Percentiles rank a stretch among this genome's conserved stretches.
phyloP scores from a whole-genome alignment of 805 yeast species.

The Kodamaea neixiangensis region DNA sequence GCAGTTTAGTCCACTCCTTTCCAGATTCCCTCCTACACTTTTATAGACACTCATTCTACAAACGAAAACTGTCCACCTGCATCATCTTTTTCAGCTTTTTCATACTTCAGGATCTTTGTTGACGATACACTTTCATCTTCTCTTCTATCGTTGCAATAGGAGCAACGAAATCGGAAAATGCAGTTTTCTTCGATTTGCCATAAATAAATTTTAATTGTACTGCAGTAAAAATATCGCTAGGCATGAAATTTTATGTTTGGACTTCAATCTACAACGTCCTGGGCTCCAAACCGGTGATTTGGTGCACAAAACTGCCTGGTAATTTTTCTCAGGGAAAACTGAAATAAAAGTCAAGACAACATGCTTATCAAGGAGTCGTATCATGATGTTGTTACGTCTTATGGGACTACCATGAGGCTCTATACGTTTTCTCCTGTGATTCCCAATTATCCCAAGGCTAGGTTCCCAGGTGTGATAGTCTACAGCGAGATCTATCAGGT shows the following conservation, averaged over 20 bases:
- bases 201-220: neutral
- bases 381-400: constrained; percentile 65
- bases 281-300: no score
- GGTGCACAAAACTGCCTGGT: neutral
- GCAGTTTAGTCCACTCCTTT: neutral
- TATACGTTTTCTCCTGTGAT: constrained; percentile 68
- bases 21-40: neutral
- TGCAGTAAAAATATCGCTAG: constrained; percentile 1
- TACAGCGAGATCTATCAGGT: constrained; percentile 82
- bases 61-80: neutral
- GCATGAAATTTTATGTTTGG: neutral
- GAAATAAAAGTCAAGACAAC: neutral
- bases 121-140: neutral
- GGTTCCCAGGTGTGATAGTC: constrained; percentile 78
- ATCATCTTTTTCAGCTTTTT: constrained; percentile 2
- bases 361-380: constrained; percentile 72
- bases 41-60: neutral
- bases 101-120: neutral
- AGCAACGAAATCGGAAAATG: constrained; percentile 55
- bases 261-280: neutral
- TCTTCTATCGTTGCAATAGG: constrained; percentile 1
- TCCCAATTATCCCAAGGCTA: constrained; percentile 73
- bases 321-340: neutral
- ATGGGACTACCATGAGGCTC: constrained; percentile 66
- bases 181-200: neutral